phyloP scores from a whole-genome alignment of 2,329 filamentous ascomycete genomes.

The Lecanosticta acicola region DNA sequence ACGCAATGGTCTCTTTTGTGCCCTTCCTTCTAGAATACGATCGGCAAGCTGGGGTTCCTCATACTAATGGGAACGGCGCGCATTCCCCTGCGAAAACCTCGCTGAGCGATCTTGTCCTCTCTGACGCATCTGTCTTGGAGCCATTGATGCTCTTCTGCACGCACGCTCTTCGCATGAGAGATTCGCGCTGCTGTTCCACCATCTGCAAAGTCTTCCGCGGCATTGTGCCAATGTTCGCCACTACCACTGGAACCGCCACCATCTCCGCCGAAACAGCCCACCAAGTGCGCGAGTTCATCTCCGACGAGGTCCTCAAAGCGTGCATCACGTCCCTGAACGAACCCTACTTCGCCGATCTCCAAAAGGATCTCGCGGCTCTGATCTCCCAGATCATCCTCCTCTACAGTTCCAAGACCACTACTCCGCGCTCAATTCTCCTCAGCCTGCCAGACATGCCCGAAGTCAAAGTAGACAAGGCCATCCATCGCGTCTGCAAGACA shows the following conservation, averaged over 20 bases:
- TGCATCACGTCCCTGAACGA: slow-evolving; percentile 89
- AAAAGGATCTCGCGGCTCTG: slow-evolving; percentile 81
- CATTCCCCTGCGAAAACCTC: slow-evolving; percentile 40
- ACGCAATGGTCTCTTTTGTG: slow-evolving; percentile 86
- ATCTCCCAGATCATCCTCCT: slow-evolving; percentile 80
- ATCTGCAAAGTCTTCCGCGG: slow-evolving; percentile 82
- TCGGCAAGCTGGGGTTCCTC: slow-evolving; percentile 32
- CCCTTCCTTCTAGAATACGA: slow-evolving; percentile 72
- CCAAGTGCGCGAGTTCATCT: slow-evolving; percentile 80
- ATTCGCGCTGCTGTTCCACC: slow-evolving; percentile 80
- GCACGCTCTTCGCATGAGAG: slow-evolving; percentile 81
- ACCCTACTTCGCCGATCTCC: slow-evolving; percentile 91
- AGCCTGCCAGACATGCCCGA: slow-evolving; percentile 71
- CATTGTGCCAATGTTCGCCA: slow-evolving; percentile 70
- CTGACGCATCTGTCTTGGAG: slow-evolving; percentile 71
- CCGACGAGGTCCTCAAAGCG: slow-evolving; percentile 78
- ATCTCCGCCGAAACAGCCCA: slow-evolving; percentile 44
- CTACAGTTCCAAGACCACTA: slow-evolving; percentile 64
- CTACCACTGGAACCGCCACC: slow-evolving; percentile 26
- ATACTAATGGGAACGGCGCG: slow-evolving; percentile 13
- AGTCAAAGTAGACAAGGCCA: slow-evolving; percentile 57
- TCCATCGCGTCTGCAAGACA: slow-evolving; percentile 30
- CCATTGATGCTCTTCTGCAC: slow-evolving; percentile 87
- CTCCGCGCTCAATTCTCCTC: slow-evolving; percentile 69
- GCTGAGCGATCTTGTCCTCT: slow-evolving; percentile 77